Evolutionary conservation across 2,329 filamentous ascomycete genomes (phyloP).

Genomic region (Fusarium mundagurra): DNA sequence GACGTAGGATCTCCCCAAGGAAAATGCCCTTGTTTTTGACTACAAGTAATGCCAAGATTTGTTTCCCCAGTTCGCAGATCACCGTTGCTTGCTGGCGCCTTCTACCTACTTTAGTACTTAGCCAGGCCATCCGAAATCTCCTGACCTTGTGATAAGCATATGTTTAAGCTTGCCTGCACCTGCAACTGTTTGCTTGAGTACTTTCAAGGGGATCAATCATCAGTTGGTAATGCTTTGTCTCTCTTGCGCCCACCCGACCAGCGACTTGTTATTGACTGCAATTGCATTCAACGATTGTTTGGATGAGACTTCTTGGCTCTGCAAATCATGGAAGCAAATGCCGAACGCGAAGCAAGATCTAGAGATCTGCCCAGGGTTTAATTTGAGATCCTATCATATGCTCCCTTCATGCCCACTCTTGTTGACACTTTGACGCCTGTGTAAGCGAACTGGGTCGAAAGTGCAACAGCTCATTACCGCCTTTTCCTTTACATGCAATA

Average conservation of each 20-base stretch:
- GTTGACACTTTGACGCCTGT: background rate
- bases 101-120: background rate
- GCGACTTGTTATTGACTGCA: background rate
- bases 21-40: background rate
- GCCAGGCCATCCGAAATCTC: background rate
- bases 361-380: background rate
- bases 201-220: background rate
- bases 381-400: background rate
- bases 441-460: conserved; percentile 18
- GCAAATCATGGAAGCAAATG: background rate
- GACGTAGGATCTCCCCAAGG: background rate
- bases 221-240: background rate
- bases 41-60: background rate
- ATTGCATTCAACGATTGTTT: background rate
- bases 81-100: background rate
- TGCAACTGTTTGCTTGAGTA: background rate
- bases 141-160: background rate
- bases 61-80: background rate
- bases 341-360: background rate
- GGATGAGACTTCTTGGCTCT: background rate
- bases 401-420: conserved; percentile 3
- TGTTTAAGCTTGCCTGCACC: background rate
- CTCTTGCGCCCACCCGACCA: background rate
- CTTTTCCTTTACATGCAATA: background rate
- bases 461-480: background rate